Base-by-base conservation (phyloP, 1,139 yeast genomes). In the Kodamaea plutei region DNA sequence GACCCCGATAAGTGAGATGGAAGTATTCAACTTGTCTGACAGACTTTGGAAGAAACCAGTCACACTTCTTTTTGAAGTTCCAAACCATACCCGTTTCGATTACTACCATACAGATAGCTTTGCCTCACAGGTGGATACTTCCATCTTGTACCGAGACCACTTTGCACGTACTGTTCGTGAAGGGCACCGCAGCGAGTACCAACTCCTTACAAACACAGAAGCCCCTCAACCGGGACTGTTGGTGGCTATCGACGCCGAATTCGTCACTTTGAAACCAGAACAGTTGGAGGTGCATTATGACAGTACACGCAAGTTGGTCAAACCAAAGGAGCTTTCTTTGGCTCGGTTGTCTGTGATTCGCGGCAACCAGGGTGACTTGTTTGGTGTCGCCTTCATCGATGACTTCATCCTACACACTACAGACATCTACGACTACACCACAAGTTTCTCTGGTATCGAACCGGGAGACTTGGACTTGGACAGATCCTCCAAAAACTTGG, bases 171-270 rank as follows among this genome's bases (percentile, higher is more conserved):
- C 82, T 1, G 73, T 76, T 9, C 64, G 91, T 40, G 76, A 77
- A 32, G 72, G 69, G 1, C 68, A 73, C 39, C 64, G 64, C 31
- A 67, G 72, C 33, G 88, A 84, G 40, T 85, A 83, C 52, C 70
- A 74, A 44, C 62, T 84, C 11, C 60, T 87, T 33, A 76, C 88
- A 0, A 56, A 59, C 13, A 69, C 70, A 27, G 91, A 84, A 46
- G 84, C 87, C 0, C 94, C 96, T 2, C 48, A 50, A 15, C 73
- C 80, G 0, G 96, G 96, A 0, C 67, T 85, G 1, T 56, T 88
- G 24, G 79, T 89, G 11, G 98, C 98, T 0, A 82, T 93, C 35
- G 99, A 93, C 64, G 97, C 99, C 0, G 99, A 93, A 55, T 93
- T 93, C 64, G 97, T 93, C 5, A 75, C 81, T 27, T 55, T 89